Evolutionary conservation across 2,329 filamentous ascomycete species (phyloP), one percentile per base, ranked within the genome.

Genomic region (Bipolaris oryzae): DNA sequence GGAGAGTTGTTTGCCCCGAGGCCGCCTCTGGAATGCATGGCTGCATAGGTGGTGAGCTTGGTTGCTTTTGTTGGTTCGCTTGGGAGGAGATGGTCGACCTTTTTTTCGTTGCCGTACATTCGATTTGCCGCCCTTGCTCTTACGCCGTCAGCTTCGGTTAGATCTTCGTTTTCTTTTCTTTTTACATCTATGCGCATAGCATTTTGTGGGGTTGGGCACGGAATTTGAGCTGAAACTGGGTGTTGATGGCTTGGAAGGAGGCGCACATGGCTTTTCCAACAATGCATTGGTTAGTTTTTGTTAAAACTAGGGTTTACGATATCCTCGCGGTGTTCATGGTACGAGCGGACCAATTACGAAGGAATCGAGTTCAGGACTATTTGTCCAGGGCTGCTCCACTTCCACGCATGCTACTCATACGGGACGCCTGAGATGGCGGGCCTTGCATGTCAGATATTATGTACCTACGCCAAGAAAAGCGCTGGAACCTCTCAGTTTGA

Each of bases 361-460:
- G 20, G 13, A 45, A 21, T n/a, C 16, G n/a, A 7, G 15, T 11
- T n/a, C 33, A 23, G 20, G 20, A 37, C n/a, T 33, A 21, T 25
- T 33, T 25, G 20, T 47, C 20, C 33, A 21, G 37, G 33, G 20
- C n/a, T 20, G 33, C 9, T 47, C 45, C 45, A 35, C 33, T 37
- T 37, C 28, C 33, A 37, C n/a, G 45, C 45, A 47, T 23, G n/a
- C 31, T 13, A n/a, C 13, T 33, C 45, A 15, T 23, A 37, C 37
- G 5, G 45, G 45, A 33, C 45, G 45, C 45, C 28, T 47, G 21
- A 47, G 20, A 21, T 47, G 45, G 45, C 37, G 21, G 45, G 45
- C 45, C 45, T 47, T 47, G n/a, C 45, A 47, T 47, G 45, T 37
- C 33, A 37, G 45, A 37, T 47, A 37, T 25, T 35, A 20, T 47